Evolutionary conservation across 345 rosid species (phyloP), one percentile per base, ranked within the genome.

Genomic region (Arabidopsis suecica): DNA sequence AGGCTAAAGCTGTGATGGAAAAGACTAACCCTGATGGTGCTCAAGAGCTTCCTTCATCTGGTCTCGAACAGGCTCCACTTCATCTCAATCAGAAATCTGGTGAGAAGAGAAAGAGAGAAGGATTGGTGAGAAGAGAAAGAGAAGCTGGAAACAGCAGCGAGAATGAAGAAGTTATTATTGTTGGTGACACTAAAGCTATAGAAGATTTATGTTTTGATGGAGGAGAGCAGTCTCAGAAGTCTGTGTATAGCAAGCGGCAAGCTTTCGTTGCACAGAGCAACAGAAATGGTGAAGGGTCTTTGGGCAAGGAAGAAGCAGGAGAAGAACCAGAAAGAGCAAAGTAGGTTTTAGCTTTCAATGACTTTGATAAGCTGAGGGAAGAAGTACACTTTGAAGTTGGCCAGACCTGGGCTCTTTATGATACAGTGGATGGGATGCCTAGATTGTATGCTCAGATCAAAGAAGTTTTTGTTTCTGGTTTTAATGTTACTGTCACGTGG

Each of bases 371-470:
- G 64, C 68, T 65, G 49, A 79, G 87, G 81, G 60, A 69, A 58
- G 85, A 51, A 69, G 37, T 9, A 74, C 18, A 84, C 44, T 90
- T 90, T 74, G 61, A 65, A 11, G 84, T 20, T 30, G 93, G 93
- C 30, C 91, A 88, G 85, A 81, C 72, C 14, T 90, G 97, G 97
- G 91, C 97, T 68, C 42, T 69, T 65, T 86, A 88, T 76, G 95
- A 89, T 75, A 4, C 63, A 59, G 93, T 50, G 3, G 56, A 85
- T 79, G 90, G 82, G 42, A 84, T 88, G 91, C 98, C 98, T 72
- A 84, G 95, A 71, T 86, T 81, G 78, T 90, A 90, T 74, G 98
- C 88, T 83, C 86, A 58, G 44, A 86, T 93, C 76, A 88, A 50
- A 70, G 80, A 80, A 68, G 83, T 86, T 32, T 54, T 60, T 58